These are phyloP conservation scores for Camellia oleifera DNA, from an alignment of 179 eudicot species.

Conservation along the genomic window DNA sequence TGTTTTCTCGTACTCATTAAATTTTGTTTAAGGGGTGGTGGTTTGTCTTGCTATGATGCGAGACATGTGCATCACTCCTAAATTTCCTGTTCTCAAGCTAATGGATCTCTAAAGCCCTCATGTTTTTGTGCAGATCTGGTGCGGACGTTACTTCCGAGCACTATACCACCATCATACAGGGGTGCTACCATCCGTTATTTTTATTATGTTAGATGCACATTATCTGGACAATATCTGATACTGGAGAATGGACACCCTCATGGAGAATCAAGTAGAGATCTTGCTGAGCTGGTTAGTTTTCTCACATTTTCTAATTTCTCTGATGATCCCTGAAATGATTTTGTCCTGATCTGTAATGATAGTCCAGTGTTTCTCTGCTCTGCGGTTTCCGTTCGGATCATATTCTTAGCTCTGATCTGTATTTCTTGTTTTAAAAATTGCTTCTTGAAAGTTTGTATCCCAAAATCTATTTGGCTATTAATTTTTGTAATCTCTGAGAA, in stretches of 20 bases:
- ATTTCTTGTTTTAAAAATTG: constrained; percentile 4
- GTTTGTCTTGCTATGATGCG: neutral
- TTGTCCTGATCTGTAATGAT: neutral
- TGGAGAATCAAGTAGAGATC: constrained; percentile 42
- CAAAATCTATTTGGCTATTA: neutral
- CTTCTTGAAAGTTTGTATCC: neutral
- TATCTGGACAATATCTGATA: constrained; percentile 62
- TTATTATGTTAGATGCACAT: constrained; percentile 66
- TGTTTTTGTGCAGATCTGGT: constrained; percentile 62
- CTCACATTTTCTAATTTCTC: constrained; percentile 10
- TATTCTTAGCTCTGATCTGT: neutral
- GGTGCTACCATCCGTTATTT: constrained; percentile 88
- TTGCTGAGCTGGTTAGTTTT: constrained; percentile 60
- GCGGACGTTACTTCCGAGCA: constrained; percentile 67
- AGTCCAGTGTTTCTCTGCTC: neutral
- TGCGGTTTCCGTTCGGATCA: neutral
- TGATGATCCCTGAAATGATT: neutral
- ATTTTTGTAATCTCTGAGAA: neutral
- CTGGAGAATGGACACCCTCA: constrained; percentile 61
- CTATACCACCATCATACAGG: constrained; percentile 87
- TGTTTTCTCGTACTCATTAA: neutral
- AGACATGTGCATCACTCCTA: neutral
- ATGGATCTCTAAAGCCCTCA: neutral
- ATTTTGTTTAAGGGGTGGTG: neutral
- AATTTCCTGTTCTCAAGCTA: neutral